Base-by-base conservation (phyloP, 192 early-diverging fungal genomes). In the Backusella psychrophila region DNA sequence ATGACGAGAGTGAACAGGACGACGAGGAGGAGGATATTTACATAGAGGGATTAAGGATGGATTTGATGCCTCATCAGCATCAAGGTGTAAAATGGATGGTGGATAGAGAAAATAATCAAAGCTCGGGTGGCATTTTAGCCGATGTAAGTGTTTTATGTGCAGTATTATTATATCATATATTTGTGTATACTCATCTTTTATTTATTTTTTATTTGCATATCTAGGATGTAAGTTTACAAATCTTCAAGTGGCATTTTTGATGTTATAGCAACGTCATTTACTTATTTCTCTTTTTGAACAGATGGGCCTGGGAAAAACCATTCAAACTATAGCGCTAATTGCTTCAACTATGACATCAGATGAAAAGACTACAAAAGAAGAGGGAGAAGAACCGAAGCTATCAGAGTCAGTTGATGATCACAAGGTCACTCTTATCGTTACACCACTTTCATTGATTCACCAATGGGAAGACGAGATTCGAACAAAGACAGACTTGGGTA, bases 271-370 rank as follows among this genome's bases (percentile, higher is more conserved):
- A 29, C 26, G 23, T 29, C 23, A 63, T 9, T 14, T 14, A 29
- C 56, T 6, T 4, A 26, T 63, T 29, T 63, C n/a, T 63, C 11
- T 63, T 21, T 59, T 23, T 66, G 26, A 38, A 52, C n/a, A 83
- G 76, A 83, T 83, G 82, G 82, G 82, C 23, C 41, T 83, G 19
- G 82, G 82, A 63, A 83, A 83, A 72, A 83, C 82, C 4, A 83
- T 83, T 23, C 82, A 83, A 39, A 78, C 78, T 1, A 80, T 83
- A 15, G 78, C 56, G 17, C 42, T 83, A 26, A 71, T 83, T 11
- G 33, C 65, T 1, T 72, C 73, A 23, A 75, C 73, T 1, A 71
- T 73, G 73, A 26, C 69, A 42, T 39, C 67, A 29, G 65, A 53
- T 21, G 14, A 33, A 67, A 53, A 75, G 11, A 7, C 36, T 41